Evolutionary conservation across 2,329 filamentous ascomycete species (phyloP).

Genomic region (Fusarium algeriense): DNA sequence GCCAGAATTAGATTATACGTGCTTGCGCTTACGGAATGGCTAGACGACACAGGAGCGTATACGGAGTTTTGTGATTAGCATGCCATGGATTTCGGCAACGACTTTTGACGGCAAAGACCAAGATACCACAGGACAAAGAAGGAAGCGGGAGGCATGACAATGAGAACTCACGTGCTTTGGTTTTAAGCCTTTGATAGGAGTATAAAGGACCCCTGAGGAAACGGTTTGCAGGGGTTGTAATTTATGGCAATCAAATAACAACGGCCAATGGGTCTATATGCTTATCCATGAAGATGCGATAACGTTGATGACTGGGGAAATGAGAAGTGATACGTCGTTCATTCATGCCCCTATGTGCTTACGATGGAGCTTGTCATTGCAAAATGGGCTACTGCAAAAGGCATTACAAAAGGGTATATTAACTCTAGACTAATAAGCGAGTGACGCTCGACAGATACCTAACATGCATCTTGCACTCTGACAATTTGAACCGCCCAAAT

Average conservation of each 20-base stretch:
- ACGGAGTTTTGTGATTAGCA: constrained; percentile 40
- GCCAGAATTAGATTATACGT: constrained; percentile 34
- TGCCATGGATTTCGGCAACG: constrained; percentile 34
- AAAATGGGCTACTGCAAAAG: no score
- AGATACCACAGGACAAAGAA: constrained; percentile 40
- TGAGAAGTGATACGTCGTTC: background rate
- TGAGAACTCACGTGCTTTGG: constrained; percentile 35
- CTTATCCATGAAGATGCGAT: background rate
- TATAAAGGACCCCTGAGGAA: constrained; percentile 1
- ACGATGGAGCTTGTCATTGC: background rate
- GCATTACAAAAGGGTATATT: constrained; percentile 27
- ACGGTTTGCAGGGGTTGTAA: constrained; percentile 14
- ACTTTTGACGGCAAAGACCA: constrained; percentile 40
- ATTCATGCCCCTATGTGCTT: background rate
- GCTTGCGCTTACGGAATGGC: constrained; percentile 21
- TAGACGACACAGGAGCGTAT: constrained; percentile 35
- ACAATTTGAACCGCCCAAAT: background rate
- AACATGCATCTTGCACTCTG: background rate
- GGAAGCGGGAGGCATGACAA: constrained; percentile 28
- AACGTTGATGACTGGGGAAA: background rate
- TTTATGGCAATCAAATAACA: constrained; percentile 12
- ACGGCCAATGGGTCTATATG: background rate
- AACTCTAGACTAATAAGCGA: constrained; percentile 8
- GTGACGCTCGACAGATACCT: background rate
- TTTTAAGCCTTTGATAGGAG: constrained; percentile 34